Base-by-base conservation (phyloP, 208 protist genomes). In the Trypanosoma rangeli region DNA sequence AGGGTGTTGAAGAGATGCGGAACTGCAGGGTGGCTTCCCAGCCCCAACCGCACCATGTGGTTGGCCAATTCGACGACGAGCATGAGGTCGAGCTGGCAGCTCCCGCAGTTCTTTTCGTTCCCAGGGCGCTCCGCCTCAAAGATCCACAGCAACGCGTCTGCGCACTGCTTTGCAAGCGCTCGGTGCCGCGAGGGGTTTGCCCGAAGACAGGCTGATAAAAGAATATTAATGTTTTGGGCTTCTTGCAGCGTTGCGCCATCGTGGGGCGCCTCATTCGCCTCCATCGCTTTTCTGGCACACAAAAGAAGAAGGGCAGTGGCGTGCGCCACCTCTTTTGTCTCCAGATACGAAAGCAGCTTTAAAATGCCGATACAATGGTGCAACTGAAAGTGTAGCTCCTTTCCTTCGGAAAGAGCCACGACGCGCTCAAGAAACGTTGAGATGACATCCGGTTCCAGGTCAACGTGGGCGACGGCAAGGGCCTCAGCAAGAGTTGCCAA, bases 381-480 rank as follows among this genome's bases (percentile, higher is more conserved):
- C 12, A 70, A 26, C 53, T 77, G 0, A 49, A 71, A 72, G 5
- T 16, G 28, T 35, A 46, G n/a, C 0, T 16, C 13, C 29, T 46
- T 49, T 61, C 54, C 31, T 24, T 79, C 26, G 28, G 63, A 58
- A 26, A 87, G 46, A 3, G 50, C 50, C 24, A 69, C 54, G 4
- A 77, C 78, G 13, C 77, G 78, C n/a, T 68, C 37, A 22, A 78
- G 74, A 39, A 89, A 48, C 4, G 75, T 48, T 33, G 62, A 56
- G 62, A 84, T 75, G 10, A 82, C 54, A 42, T 58, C 67, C 28
- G 72, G 54, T 67, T 89, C 82, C 31, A 81, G 70, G 50, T 87
- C 85, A 55, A 85, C 85, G n/a, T 79, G 71, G n/a, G 83, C 85
- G 59, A 61, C 37, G 57, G 82, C 74, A 42, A 87, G 73, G 5